phyloP scores from a whole-genome alignment of 2,329 filamentous ascomycete genomes.

The Colletotrichum tropicicola region DNA sequence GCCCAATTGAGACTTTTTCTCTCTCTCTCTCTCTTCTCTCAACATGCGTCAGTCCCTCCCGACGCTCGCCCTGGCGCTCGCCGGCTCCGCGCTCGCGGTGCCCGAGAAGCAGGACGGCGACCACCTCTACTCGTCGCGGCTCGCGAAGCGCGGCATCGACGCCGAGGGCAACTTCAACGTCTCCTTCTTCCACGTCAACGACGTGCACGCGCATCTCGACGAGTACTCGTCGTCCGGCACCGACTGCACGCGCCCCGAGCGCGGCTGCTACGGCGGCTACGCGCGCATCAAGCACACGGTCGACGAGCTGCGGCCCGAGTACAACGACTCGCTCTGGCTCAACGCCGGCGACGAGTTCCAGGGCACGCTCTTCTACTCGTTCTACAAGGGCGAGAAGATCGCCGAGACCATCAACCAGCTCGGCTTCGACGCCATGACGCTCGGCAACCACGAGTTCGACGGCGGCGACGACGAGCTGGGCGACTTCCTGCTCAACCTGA shows the following conservation, averaged over 20 bases:
- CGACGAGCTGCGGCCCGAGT: slow-evolving; percentile 62
- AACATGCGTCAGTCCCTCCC: slow-evolving; percentile 21
- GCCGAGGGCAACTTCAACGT: slow-evolving; percentile 62
- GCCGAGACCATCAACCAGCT: slow-evolving; percentile 72
- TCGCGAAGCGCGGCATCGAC: slow-evolving; percentile 59
- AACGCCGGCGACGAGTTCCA: slow-evolving; percentile 77
- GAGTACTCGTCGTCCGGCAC: slow-evolving; percentile 69
- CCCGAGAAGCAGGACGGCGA: slow-evolving; percentile 48
- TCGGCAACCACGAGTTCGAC: slow-evolving; percentile 75
- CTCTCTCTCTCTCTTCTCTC: not conserved
- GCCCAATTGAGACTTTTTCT: not conserved
- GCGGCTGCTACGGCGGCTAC: slow-evolving; percentile 72
- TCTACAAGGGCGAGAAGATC: slow-evolving; percentile 74
- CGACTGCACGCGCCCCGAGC: slow-evolving; percentile 64
- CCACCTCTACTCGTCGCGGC: slow-evolving; percentile 56
- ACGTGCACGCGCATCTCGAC: slow-evolving; percentile 74
- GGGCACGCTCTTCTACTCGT: slow-evolving; percentile 73
- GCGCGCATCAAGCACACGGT: slow-evolving; percentile 70
- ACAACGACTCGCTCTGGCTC: slow-evolving; percentile 70
- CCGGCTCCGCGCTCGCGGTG: slow-evolving; percentile 39
- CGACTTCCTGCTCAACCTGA: slow-evolving; percentile 69
- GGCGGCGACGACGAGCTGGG: slow-evolving; percentile 70
- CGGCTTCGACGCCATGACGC: slow-evolving; percentile 73
- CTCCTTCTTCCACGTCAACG: slow-evolving; percentile 76
- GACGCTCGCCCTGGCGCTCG: slow-evolving; percentile 33